Base-by-base conservation (phyloP, 2,329 filamentous ascomycete species). In the Aschersonia sp. region DNA sequence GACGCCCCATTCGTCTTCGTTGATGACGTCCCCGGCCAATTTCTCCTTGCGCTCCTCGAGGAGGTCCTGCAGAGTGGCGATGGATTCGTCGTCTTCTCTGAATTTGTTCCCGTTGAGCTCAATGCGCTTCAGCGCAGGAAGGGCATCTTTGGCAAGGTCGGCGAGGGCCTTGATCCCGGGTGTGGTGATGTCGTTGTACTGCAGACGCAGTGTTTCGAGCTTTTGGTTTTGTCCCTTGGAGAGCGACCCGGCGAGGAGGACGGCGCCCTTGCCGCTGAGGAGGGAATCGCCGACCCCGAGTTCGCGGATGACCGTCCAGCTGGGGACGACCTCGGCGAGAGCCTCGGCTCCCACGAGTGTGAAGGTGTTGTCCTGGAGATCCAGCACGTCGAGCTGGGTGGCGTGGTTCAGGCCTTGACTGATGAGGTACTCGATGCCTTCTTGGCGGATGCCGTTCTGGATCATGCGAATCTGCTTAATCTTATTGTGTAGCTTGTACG, bases 71-170 rank as follows among this genome's bases (percentile, higher is more conserved):
- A 97, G 70, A 29, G 71, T 72, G 51, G 78, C 66, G 41, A 95
- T 74, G 31, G 77, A 77, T 44, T 77, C 71, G 56, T 97, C 87
- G 3, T 94, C 87, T 63, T 95, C 89, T 7, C 76, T 71, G 57
- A 98, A 95, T 61, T 87, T 92, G 71, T 98, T 98, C 45, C 92
- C 92, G 62, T 98, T 97, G 54, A 98, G 70, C 67, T 97, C 92
- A 45, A 98, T 78, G 57, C 89, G 82, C 67, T 83, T 84, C 54
- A 98, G 69, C 10, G 76, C 76, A 2, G 87, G 88, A 7, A 98
- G 74, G 2, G 74, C 72, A 7, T 74, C 69, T 56, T 79, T 78
- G 5, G 80, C 80, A 3, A 85, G 86, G 22, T 76, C 68, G 4
- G 82, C 76, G 47, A 98, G 72, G 3, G 73, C 76, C 60, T 84